Evolutionary conservation across 768 basidiomycete species (phyloP).

Genomic region (Candolleomyces efflorescens): DNA sequence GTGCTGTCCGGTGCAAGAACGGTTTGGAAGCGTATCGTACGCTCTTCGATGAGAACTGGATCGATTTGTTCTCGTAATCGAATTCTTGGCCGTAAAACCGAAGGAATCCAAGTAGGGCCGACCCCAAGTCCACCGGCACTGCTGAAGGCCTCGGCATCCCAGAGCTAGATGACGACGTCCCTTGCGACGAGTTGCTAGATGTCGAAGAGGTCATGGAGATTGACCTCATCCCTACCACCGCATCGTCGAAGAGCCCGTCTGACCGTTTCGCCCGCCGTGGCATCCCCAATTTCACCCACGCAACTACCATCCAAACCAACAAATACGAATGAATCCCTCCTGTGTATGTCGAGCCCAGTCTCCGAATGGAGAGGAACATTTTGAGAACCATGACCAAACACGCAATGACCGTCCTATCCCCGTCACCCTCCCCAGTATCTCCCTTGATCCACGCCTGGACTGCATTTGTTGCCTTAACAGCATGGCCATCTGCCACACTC

Average conservation of each 20-base stretch:
- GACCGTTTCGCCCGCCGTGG: background rate
- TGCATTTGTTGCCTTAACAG: slow-evolving; percentile 17
- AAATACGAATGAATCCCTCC: slow-evolving; percentile 25
- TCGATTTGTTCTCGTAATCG: slow-evolving; percentile 15
- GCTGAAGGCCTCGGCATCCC: background rate
- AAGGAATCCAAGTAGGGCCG: slow-evolving; percentile 17
- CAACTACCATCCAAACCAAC: slow-evolving; percentile 25
- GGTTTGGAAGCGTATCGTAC: slow-evolving; percentile 10
- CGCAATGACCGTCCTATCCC: slow-evolving; percentile 9
- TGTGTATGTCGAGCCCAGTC: slow-evolving; percentile 21
- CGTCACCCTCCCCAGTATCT: slow-evolving; percentile 3
- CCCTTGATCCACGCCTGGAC: slow-evolving; percentile 18
- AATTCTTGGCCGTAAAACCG: slow-evolving; percentile 21
- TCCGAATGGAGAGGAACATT: slow-evolving; percentile 20
- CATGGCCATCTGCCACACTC: slow-evolving; percentile 15
- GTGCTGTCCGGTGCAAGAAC: slow-evolving; percentile 1
- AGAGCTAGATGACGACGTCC: background rate
- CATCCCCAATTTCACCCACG: slow-evolving; percentile 23
- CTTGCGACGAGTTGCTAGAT: slow-evolving; percentile 1
- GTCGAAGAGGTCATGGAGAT: background rate
- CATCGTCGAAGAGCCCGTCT: background rate
- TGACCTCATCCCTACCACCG: background rate
- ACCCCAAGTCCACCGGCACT: slow-evolving; percentile 11
- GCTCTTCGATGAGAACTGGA: slow-evolving; percentile 17
- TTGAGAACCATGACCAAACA: slow-evolving; percentile 19